Conservation (phyloP, 208 protist genomes). For the Perkinsela sp. region DNA sequence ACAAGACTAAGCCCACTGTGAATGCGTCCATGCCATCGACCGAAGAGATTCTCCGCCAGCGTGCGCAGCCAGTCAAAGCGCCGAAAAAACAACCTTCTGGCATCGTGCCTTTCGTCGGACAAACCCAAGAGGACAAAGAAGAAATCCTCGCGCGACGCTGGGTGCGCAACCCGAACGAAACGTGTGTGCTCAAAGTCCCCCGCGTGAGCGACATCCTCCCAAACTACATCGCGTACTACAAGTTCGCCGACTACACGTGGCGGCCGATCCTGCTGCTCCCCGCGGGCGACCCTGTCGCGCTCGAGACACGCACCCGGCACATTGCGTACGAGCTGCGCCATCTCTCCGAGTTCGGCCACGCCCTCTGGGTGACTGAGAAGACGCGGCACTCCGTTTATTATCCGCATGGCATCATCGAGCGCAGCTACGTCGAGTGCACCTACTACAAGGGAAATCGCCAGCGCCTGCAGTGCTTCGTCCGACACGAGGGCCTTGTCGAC, state of each 20-base stretch:
- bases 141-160: slow-evolving; percentile 15
- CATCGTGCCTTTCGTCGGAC: no score
- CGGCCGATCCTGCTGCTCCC: slow-evolving; percentile 32
- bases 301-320: slow-evolving; percentile 40
- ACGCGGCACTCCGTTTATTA: slow-evolving; percentile 36
- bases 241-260: slow-evolving; percentile 51
- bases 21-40: no score
- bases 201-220: slow-evolving; percentile 45
- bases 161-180: slow-evolving; percentile 42
- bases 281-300: slow-evolving; percentile 32
- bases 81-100: no score
- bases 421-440: slow-evolving; percentile 38
- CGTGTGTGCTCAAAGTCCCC: slow-evolving; percentile 29
- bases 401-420: slow-evolving; percentile 38
- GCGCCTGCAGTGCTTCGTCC: slow-evolving; percentile 36
- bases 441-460: slow-evolving; percentile 30
- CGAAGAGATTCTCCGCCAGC: no score
- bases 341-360: slow-evolving; percentile 51
- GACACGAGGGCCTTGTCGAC: slow-evolving; percentile 39
- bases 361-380: slow-evolving; percentile 33
- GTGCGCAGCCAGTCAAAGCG: no score
- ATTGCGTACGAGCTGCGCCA: slow-evolving; percentile 42
- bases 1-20: no score
- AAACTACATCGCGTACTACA: slow-evolving; percentile 51
- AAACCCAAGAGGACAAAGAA: background rate